phyloP scores from a whole-genome alignment of 179 eudicot genomes.

The Silene vulgaris region DNA sequence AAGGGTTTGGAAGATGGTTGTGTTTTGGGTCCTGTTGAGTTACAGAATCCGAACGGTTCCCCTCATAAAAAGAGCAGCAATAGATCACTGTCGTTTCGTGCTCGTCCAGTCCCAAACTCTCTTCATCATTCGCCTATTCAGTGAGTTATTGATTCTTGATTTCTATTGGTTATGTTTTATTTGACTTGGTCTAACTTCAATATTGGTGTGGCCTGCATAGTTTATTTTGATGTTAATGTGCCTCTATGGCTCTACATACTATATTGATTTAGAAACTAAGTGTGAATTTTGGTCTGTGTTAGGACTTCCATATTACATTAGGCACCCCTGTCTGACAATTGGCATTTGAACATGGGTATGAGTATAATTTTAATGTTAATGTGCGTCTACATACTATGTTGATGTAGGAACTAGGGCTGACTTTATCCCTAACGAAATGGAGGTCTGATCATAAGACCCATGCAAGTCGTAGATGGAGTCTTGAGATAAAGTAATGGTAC shows the following conservation, averaged over 20 bases:
- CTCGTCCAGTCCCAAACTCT: conserved; percentile 38
- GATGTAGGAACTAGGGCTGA: too few relatives aligned
- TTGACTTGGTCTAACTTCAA: not conserved
- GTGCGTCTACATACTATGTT: too few relatives aligned
- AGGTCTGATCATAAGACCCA: too few relatives aligned
- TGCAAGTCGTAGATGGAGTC: too few relatives aligned
- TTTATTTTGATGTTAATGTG: not conserved
- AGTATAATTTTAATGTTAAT: too few relatives aligned
- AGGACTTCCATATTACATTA: not conserved
- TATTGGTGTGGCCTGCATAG: not conserved
- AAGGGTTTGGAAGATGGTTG: conserved; percentile 17
- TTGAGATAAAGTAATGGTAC: too few relatives aligned
- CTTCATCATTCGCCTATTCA: conserved; percentile 52
- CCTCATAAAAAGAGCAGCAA: conserved; percentile 33
- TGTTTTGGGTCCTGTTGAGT: conserved; percentile 12
- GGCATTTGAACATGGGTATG: too few relatives aligned
- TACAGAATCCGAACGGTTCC: conserved; percentile 33
- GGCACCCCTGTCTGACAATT: too few relatives aligned
- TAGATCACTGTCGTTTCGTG: conserved; percentile 30
- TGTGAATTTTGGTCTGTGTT: not conserved
- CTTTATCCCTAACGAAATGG: too few relatives aligned
- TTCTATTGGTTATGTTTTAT: not conserved
- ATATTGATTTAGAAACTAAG: too few relatives aligned
- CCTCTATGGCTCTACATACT: not conserved
- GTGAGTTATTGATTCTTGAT: conserved; percentile 29